Percentiles rank a stretch among this genome's conserved stretches.
Evolutionary conservation across 345 rosid genomes (phyloP).

Genomic region (Aurinia saxatilis): DNA sequence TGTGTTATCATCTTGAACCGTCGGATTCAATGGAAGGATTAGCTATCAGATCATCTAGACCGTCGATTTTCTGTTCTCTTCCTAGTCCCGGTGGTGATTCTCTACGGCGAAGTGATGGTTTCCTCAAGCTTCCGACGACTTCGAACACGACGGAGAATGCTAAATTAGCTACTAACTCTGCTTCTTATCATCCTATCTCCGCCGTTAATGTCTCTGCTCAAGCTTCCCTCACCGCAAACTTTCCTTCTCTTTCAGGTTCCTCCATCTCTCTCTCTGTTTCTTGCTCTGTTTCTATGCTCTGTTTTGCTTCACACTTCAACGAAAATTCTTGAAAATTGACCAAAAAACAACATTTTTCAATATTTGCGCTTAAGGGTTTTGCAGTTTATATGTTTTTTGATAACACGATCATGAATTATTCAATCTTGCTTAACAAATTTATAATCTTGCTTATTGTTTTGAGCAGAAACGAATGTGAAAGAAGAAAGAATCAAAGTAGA

Average conservation of each 20-base stretch:
- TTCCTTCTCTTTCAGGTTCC: constrained; percentile 32
- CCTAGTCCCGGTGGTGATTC: constrained; percentile 11
- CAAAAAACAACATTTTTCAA: background rate
- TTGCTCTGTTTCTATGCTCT: constrained; percentile 6
- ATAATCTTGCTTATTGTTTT: background rate
- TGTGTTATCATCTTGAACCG: too few relatives aligned
- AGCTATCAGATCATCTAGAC: constrained; percentile 25
- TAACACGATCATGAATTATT: background rate
- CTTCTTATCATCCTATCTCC: constrained; percentile 28
- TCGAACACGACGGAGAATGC: background rate
- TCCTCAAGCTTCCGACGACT: constrained; percentile 19
- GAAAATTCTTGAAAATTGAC: too few relatives aligned
- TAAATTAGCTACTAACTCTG: constrained; percentile 14
- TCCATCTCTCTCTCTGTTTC: background rate
- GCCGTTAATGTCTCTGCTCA: constrained; percentile 42
- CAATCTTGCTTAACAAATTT: background rate
- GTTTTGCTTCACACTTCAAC: too few relatives aligned
- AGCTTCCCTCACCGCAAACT: constrained; percentile 29
- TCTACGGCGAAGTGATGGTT: constrained; percentile 19
- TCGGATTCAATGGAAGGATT: constrained; percentile 23
- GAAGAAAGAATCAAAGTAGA: constrained; percentile 26
- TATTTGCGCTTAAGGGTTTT: background rate
- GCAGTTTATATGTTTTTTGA: background rate
- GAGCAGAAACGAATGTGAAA: constrained; percentile 37
- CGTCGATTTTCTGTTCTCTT: constrained; percentile 15